Evolutionary conservation across 192 early-diverging fungal species (phyloP).

Genomic region (Dimargaris xerosporica): DNA sequence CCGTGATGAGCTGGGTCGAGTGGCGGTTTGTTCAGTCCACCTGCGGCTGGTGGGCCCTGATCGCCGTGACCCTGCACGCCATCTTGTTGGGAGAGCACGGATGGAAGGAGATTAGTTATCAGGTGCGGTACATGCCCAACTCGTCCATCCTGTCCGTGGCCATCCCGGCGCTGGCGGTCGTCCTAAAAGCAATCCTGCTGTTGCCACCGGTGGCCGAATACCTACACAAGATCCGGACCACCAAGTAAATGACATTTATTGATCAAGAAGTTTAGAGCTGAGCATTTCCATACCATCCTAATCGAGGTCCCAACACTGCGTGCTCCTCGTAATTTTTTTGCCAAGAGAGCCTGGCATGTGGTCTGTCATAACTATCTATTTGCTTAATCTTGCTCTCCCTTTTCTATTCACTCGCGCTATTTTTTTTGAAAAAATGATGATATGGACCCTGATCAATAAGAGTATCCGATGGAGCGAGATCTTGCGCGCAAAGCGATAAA

Average conservation of each 20-base stretch:
- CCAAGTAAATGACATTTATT: background rate
- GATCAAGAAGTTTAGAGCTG: too few relatives aligned
- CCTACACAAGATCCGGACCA: background rate
- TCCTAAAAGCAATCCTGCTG: background rate
- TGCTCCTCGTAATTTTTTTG: too few relatives aligned
- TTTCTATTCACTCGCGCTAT: too few relatives aligned
- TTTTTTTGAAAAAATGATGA: too few relatives aligned
- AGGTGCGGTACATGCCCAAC: constrained; percentile 3
- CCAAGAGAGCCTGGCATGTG: too few relatives aligned
- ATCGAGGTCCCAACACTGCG: too few relatives aligned
- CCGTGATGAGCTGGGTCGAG: constrained; percentile 7
- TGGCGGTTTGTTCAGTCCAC: constrained; percentile 11
- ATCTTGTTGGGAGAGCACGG: background rate
- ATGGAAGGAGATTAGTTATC: background rate
- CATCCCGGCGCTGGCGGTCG: background rate
- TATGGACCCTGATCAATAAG: too few relatives aligned
- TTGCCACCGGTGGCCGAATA: constrained; percentile 8
- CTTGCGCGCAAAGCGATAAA: too few relatives aligned
- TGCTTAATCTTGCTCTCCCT: too few relatives aligned
- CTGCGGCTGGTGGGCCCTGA: constrained; percentile 11
- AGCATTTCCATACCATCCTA: too few relatives aligned
- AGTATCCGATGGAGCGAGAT: too few relatives aligned
- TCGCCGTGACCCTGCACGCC: background rate
- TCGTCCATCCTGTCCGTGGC: background rate
- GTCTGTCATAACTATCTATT: too few relatives aligned